phyloP scores from a whole-genome alignment of 148 eudicot genomes.

The Selenicereus undatus region DNA sequence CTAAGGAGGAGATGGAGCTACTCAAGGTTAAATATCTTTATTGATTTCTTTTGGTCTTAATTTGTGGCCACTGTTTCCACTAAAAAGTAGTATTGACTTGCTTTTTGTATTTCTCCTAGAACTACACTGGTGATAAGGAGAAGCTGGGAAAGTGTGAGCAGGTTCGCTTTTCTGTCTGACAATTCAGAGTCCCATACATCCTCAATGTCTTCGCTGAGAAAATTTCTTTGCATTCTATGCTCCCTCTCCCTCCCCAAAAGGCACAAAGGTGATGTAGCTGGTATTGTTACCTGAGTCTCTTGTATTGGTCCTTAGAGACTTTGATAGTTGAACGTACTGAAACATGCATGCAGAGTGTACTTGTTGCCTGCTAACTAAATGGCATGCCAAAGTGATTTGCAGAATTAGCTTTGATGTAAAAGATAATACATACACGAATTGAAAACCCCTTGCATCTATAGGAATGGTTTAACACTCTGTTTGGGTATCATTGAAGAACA shows the following conservation, averaged over 20 bases:
- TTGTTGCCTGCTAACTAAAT: not conserved
- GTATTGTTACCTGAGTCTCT: not conserved
- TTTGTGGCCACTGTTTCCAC: not conserved
- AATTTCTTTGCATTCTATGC: not conserved
- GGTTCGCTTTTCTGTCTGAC: constrained; percentile 38
- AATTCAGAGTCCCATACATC: not conserved
- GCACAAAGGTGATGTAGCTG: not conserved
- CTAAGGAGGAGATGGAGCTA: constrained; percentile 96
- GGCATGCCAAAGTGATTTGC: not conserved
- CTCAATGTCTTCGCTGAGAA: not conserved
- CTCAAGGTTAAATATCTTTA: constrained; percentile 54
- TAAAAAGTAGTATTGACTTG: constrained; percentile 16
- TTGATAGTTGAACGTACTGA: not conserved
- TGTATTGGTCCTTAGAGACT: not conserved
- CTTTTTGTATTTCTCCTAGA: constrained; percentile 35
- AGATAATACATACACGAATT: not conserved
- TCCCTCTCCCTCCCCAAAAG: not conserved
- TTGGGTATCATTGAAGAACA: not conserved
- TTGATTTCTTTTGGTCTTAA: not conserved
- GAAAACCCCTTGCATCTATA: too few relatives aligned
- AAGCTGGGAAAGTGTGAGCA: constrained; percentile 93
- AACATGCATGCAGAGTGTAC: not conserved
- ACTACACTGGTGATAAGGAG: constrained; percentile 74
- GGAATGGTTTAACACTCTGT: not conserved
- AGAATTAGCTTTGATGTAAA: not conserved